phyloP scores from a whole-genome alignment of 2,329 filamentous ascomycete genomes.

The Pseudocercospora vitis region DNA sequence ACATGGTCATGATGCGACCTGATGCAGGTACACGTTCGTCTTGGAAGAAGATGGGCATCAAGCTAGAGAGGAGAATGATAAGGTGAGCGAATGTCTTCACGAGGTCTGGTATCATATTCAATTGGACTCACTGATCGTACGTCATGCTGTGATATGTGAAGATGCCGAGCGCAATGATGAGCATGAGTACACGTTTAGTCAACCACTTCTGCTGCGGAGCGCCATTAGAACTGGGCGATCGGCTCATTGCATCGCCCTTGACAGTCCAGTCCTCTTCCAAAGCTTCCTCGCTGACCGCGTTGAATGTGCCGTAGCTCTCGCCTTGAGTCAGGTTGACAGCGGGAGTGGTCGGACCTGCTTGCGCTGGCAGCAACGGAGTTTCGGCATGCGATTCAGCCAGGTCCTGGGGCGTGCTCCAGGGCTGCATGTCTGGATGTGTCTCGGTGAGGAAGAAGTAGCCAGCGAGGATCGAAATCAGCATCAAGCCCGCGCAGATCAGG shows the following conservation, averaged over 20 bases:
- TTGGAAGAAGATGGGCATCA: slow-evolving; percentile 90
- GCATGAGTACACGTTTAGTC: slow-evolving; percentile 66
- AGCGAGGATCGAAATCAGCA: slow-evolving; percentile 74
- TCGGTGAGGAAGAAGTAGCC: slow-evolving; percentile 83
- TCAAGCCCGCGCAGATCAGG: slow-evolving; percentile 73
- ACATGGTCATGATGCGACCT: slow-evolving; percentile 33
- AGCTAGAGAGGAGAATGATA: slow-evolving; percentile 26
- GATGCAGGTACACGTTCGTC: slow-evolving; percentile 60
- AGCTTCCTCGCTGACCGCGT: slow-evolving; percentile 52
- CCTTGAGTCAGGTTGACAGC: slow-evolving; percentile 68
- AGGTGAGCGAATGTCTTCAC: too few species aligned
- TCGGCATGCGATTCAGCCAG: slow-evolving; percentile 53
- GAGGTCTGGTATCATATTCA: too few species aligned
- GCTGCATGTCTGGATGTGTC: slow-evolving; percentile 81
- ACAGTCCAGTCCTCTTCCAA: slow-evolving; percentile 55
- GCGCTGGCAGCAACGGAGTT: slow-evolving; percentile 67
- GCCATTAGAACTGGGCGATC: slow-evolving; percentile 35
- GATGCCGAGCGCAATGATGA: slow-evolving; percentile 79
- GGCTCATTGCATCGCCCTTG: slow-evolving; percentile 47
- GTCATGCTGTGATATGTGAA: slow-evolving; percentile 97
- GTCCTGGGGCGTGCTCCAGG: slow-evolving; percentile 45
- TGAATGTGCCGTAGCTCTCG: slow-evolving; percentile 55
- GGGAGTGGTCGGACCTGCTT: slow-evolving; percentile 69
- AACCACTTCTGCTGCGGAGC: slow-evolving; percentile 49
- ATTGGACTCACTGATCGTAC: slow-evolving; percentile 71